Percentiles rank a stretch among this genome's conserved stretches.
phyloP scores from a whole-genome alignment of 495 filamentous ascomycete species.

The Tuber melanosporum region DNA sequence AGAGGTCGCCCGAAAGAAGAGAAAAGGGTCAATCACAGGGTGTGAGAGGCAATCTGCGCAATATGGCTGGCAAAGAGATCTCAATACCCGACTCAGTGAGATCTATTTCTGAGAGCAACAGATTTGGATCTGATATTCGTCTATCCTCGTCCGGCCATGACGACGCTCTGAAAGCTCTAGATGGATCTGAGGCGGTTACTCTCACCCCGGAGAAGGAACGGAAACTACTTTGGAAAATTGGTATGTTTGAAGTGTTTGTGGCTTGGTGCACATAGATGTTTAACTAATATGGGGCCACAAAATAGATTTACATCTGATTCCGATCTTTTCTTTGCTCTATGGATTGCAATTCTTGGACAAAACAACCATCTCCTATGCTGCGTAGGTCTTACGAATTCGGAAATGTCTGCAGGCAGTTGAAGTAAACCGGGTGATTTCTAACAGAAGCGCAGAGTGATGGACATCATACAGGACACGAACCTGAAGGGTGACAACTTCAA shows the following conservation, averaged over 20 bases:
- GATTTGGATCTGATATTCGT: neutral
- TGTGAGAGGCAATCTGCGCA: neutral
- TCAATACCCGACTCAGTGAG: neutral
- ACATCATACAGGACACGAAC: neutral
- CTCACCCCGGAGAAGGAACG: neutral
- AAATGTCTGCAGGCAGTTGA: neutral
- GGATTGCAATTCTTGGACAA: slow-evolving; percentile 3
- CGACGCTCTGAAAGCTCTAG: neutral
- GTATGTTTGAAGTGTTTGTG: neutral
- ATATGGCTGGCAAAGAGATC: neutral
- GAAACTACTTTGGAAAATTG: neutral
- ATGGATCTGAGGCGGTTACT: neutral
- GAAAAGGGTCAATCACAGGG: neutral
- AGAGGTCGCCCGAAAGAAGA: neutral
- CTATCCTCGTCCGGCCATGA: neutral
- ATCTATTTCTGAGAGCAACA: neutral
- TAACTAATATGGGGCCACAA: neutral
- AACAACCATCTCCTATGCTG: neutral
- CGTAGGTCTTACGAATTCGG: neutral
- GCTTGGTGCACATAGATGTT: neutral
- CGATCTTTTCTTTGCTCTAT: neutral
- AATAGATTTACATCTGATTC: neutral
- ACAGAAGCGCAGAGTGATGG: neutral
- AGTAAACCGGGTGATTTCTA: neutral
- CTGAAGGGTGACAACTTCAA: slow-evolving; percentile 2